Evolutionary conservation across 2,329 filamentous ascomycete species (phyloP).

Genomic region (Dryadomyces quercivorus): DNA sequence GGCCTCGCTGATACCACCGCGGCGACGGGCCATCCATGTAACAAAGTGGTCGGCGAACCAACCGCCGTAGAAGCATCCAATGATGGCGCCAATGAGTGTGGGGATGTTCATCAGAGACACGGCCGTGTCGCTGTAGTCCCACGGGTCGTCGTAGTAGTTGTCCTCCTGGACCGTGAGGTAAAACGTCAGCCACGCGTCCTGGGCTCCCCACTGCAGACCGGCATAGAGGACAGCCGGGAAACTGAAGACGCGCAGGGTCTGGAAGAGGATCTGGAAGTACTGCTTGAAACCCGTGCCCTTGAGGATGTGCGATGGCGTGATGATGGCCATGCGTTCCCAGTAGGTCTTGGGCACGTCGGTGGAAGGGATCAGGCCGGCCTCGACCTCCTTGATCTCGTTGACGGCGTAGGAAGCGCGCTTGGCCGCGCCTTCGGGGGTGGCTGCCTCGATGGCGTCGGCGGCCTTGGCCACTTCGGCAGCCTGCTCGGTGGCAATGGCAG

Average conservation of each 20-base stretch:
- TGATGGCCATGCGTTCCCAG: constrained; percentile 3
- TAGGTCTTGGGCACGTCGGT: constrained; percentile 3
- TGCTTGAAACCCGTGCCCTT: constrained; percentile 4
- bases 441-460: background rate
- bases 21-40: constrained; percentile 1
- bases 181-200: constrained; percentile 5
- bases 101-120: constrained; percentile 5
- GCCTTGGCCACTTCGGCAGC: background rate
- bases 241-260: constrained; percentile 2
- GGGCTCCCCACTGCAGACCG: constrained; percentile 4
- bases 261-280: constrained; percentile 4
- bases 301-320: constrained; percentile 4
- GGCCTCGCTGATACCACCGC: constrained; percentile 4
- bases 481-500: background rate
- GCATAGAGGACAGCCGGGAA: constrained; percentile 4
- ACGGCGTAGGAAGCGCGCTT: background rate
- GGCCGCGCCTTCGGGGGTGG: background rate
- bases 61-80: constrained; percentile 3
- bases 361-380: background rate
- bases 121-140: constrained; percentile 4
- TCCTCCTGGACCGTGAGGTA: constrained; percentile 4
- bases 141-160: constrained; percentile 5
- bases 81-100: constrained; percentile 3
- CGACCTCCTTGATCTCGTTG: background rate
- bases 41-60: constrained; percentile 3